Conservation (phyloP, 2,329 filamentous ascomycete genomes). For the Calonectria hongkongensis region DNA sequence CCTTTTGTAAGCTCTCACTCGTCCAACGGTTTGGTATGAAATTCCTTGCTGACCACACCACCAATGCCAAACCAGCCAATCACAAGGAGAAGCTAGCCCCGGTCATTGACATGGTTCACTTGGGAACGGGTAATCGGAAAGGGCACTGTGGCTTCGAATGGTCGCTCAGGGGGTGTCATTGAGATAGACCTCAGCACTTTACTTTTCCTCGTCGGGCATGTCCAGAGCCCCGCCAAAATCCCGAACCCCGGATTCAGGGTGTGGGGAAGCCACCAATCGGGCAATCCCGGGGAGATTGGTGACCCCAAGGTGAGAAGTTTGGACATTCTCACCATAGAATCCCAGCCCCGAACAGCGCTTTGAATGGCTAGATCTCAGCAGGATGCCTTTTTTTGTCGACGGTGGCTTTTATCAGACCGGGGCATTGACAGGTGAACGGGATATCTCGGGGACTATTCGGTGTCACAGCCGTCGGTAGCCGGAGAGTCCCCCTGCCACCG, state of each 20-base stretch:
- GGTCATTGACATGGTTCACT: not conserved
- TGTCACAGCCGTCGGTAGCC: slow-evolving; percentile 21
- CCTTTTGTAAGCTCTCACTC: too few species aligned
- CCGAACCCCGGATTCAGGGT: slow-evolving; percentile 18
- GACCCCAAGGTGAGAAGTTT: slow-evolving; percentile 7
- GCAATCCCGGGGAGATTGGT: slow-evolving; percentile 12
- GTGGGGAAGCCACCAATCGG: slow-evolving; percentile 15
- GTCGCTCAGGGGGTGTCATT: not conserved
- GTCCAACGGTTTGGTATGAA: not conserved
- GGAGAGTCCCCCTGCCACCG: slow-evolving; percentile 6
- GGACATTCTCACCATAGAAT: slow-evolving; percentile 6
- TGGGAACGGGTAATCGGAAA: not conserved
- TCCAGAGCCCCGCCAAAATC: slow-evolving; percentile 18
- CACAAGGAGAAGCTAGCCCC: not conserved
- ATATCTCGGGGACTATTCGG: slow-evolving; percentile 23
- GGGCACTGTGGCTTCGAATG: not conserved
- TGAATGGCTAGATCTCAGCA: slow-evolving; percentile 3
- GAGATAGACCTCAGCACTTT: not conserved
- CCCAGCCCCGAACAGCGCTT: not conserved
- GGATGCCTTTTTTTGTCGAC: not conserved
- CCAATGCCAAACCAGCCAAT: not conserved
- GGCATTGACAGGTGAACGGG: slow-evolving; percentile 2
- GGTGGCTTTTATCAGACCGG: not conserved
- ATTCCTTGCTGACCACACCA: not conserved
- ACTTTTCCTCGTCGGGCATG: not conserved